Evolutionary conservation across 2,329 filamentous ascomycete species (phyloP), one percentile per base, ranked within the genome.

Genomic region (Rhinocladiella mackenziei): DNA sequence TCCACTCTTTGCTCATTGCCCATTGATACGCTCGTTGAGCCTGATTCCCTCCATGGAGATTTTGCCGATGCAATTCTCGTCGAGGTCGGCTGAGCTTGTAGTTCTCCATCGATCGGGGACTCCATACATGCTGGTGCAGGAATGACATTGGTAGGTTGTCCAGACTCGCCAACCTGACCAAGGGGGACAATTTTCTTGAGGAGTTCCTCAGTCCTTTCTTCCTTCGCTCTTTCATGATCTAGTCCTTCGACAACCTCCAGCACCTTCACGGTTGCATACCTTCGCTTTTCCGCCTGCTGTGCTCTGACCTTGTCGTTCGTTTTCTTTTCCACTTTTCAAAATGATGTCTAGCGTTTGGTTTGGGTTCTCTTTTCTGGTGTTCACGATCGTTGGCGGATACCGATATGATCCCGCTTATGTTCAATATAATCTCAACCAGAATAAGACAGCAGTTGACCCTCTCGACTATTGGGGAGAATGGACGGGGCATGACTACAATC

Each of bases 381-480:
- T 46, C 30, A 44, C 43, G 32, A 43, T 38, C 32, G 45, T 28
- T 25, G 23, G 19, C 39, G 46, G 44, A 30, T 69, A 65, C 65
- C 66, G 66, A 15, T 79, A 77, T 50, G 72, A 76, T 45, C 66
- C 72, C 30, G 62, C 62, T 3, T 65, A 76, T 39, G 65, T 68
- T 33, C 68, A 71, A 29, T 82, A 72, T 62, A 83, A 83, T 56
- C 65, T 83, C 50, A 83, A 83, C 60, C 67, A 69, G 50, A 82
- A 83, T 59, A 57, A 73, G 54, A 64, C 68, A 33, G 77, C 80
- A n/a, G 69, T 59, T 6, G 61, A 71, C 38, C 77, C 79, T 2
- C 62, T 75, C 26, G 70, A 83, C 32, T 84, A 83, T 59, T 74
- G 65, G 58, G 73, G 78, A 48, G 63, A 71, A 65, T 74, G 76